Base-by-base conservation (phyloP, 2,329 filamentous ascomycete genomes). In the Metarhizium album region DNA sequence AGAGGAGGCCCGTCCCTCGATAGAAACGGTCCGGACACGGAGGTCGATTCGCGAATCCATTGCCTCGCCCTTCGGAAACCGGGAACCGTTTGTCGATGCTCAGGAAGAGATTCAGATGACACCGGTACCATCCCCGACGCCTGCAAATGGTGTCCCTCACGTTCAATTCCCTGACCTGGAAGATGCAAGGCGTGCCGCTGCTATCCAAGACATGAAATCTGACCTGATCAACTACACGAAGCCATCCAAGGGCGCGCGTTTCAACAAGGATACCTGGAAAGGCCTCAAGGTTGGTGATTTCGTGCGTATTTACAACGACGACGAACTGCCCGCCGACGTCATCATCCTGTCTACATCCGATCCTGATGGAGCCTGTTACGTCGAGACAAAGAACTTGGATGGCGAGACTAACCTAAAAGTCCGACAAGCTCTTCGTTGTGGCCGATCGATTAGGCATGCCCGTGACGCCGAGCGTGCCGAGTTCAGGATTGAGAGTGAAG, bases 351-450 rank as follows among this genome's bases (percentile, higher is more conserved):
- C 93, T 2, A 97, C 93, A 0, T 95, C 93, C 2, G 93, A 97
- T 60, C 79, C 86, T 1, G 93, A 98, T 60, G 93, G 93, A 47
- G 88, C 88, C 37, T 98, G 93, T 68, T 98, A 96, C 60, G 86
- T 98, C 22, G 93, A 98, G 69, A 98, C 93, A 2, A 98, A 97
- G 74, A 97, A 95, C 64, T 67, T 98, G 73, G 93, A 98, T 62
- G 93, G 93, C 47, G 93, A 98, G 70, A 98, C 93, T 2, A 98
- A 98, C 61, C 72, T 98, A 55, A 98, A 98, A 69, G 90, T 96
- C 54, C 86, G 93, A 53, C 87, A 91, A 62, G 89, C 93, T 20
- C 76, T 98, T 42, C 87, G 91, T 56, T 93, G 88, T 62, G 87
- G 90, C 13, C 83, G 86, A 49, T 74, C 81, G 45, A 77, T 98